Base-by-base conservation (phyloP, 2,329 filamentous ascomycete genomes). In the Talaromyces sp. region DNA sequence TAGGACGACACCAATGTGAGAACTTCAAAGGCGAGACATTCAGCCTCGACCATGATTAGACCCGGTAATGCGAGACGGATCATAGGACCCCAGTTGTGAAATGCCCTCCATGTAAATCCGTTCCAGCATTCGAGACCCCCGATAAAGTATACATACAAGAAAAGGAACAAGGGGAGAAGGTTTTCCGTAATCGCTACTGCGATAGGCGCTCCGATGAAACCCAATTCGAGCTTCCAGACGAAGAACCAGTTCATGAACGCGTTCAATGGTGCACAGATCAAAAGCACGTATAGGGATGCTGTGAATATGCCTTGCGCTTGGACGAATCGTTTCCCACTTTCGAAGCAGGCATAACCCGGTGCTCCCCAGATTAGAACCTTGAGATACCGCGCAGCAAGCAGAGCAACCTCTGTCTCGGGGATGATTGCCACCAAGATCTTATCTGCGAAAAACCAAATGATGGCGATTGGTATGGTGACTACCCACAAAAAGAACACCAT, bases 11-110 rank as follows among this genome's bases (percentile, higher is more conserved):
- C 88, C n/a, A 97, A 83, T 0, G 93, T 97, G 68, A 97, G 82
- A 58, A 97, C 88, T 76, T 98, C 94, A 76, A 98, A 98, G 6
- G 93, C 93, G 11, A 97, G 85, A 80, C 91, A 96, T 76, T 98
- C 94, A 5, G 94, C 93, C 76, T 96, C 89, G 1, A 98, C 90
- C 93, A 97, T 97, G 69, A 97, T 82, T 75, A 98, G 88, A 1
- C 94, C 94, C 0, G 94, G 93, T 13, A 97, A 81, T 0, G 94
- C 92, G 43, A 98, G 88, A 58, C 88, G 87, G 71, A 98, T 86
- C 94, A 96, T 96, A 8, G 89, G 89, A 1, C 83, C 83, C 91
- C 91, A 95, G 74, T 94, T 94, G 38, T 81, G 80, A 61, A 93
- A 82, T 0, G 90, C 89, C 45, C 86, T 86, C 66, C 78, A 82